Conservation (phyloP, 768 basidiomycete species). For the Mycena belliarum region DNA sequence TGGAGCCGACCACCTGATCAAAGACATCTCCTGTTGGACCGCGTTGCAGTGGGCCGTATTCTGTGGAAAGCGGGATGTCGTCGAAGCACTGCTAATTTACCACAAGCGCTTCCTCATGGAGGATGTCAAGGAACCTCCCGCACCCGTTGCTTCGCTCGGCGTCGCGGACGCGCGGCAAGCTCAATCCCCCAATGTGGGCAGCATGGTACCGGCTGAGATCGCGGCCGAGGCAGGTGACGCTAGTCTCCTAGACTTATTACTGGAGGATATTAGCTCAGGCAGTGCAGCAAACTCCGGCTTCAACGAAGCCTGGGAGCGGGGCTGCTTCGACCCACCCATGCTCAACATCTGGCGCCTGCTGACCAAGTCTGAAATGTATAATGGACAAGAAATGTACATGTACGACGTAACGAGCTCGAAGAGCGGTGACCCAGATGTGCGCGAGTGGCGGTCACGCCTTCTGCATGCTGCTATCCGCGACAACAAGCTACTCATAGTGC, state of each 20-base stretch:
- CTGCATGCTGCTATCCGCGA: constrained; percentile 17
- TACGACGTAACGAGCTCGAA: not conserved
- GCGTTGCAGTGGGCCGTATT: constrained; percentile 18
- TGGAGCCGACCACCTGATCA: constrained; percentile 16
- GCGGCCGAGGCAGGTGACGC: not conserved
- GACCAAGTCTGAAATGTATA: not conserved
- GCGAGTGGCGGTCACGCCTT: constrained; percentile 11
- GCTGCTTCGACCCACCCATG: not conserved
- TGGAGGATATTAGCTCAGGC: not conserved
- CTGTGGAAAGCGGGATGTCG: not conserved
- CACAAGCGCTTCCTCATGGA: constrained; percentile 5
- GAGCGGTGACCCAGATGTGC: not conserved
- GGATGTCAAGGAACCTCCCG: not conserved
- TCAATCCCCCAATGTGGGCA: not conserved
- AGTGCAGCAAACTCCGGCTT: not conserved
- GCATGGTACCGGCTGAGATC: not conserved
- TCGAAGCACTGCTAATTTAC: constrained; percentile 9
- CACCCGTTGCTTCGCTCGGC: not conserved
- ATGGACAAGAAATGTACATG: not conserved
- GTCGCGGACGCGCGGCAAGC: not conserved
- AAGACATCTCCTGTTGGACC: constrained; percentile 14
- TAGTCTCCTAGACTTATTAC: not conserved
- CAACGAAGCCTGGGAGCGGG: not conserved
- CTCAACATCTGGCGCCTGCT: not conserved
- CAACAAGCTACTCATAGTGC: constrained; percentile 11